phyloP scores from a whole-genome alignment of 768 basidiomycete genomes.

The Pleurotus giganteus region DNA sequence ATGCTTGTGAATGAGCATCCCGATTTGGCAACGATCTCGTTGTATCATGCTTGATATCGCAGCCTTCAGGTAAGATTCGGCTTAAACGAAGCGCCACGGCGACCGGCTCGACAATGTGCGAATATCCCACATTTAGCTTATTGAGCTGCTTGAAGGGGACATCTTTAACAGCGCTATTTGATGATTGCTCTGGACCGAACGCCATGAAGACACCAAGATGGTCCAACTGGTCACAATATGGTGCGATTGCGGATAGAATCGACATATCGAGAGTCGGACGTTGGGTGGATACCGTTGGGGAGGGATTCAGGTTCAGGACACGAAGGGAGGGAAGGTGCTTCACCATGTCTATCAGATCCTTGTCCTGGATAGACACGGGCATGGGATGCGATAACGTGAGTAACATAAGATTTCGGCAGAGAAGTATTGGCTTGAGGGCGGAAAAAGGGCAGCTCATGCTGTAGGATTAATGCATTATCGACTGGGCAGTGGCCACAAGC shows the following conservation, averaged over 20 bases:
- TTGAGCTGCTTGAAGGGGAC: neutral
- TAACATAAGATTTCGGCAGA: neutral
- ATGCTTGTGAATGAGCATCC: too few relatives aligned
- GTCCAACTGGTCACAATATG: too few relatives aligned
- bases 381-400: neutral
- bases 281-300: too few relatives aligned
- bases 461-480: too few relatives aligned
- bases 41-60: too few relatives aligned
- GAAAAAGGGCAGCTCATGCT: too few relatives aligned
- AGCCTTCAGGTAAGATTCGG: neutral
- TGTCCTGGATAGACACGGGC: neutral
- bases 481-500: too few relatives aligned
- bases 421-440: neutral
- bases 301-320: neutral
- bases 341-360: neutral
- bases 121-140: neutral
- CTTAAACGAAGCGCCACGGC: neutral
- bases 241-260: too few relatives aligned
- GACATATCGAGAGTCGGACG: too few relatives aligned
- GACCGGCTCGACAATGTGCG: neutral
- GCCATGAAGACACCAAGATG: too few relatives aligned
- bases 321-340: neutral
- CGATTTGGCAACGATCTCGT: too few relatives aligned
- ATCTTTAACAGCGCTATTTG: neutral
- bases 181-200: neutral